phyloP scores from a whole-genome alignment of 257 asterid species.

The Plectranthus barbatus region DNA sequence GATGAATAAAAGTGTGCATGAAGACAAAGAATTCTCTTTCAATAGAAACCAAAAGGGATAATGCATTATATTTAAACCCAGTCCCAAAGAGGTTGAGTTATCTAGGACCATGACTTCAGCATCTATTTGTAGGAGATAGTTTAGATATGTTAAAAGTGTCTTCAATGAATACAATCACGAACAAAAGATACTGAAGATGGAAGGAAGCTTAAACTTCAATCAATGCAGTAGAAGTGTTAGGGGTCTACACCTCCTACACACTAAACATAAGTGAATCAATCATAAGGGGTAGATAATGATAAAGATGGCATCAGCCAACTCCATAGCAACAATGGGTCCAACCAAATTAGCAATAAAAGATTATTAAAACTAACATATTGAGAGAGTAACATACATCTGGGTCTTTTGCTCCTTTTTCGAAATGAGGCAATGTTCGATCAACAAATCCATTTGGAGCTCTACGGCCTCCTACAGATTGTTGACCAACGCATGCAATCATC shows the following conservation, averaged over 20 bases:
- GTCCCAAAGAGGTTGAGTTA: no score
- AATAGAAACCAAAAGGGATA: no score
- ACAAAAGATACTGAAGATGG: no score
- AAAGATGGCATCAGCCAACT: not conserved
- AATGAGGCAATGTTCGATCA: conserved; percentile 94
- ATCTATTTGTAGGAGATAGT: no score
- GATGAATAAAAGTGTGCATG: not conserved
- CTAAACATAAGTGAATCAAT: not conserved
- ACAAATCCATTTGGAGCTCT: conserved; percentile 97
- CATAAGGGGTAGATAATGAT: not conserved
- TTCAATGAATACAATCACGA: no score
- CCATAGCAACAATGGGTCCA: not conserved
- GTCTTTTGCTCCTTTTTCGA: conserved; percentile 66
- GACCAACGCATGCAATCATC: conserved; percentile 99
- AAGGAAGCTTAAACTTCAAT: not conserved
- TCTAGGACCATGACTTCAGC: no score
- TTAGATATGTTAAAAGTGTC: no score
- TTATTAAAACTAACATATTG: not conserved
- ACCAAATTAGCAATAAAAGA: conserved; percentile 3
- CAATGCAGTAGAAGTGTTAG: not conserved
- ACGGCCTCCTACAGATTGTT: conserved; percentile 89
- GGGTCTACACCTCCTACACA: not conserved
- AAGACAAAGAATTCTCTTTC: no score
- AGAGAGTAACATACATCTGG: conserved; percentile 58
- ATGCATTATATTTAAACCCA: no score